Evolutionary conservation across 306 rosid genomes (phyloP).

Genomic region (Citrullus mucosospermus): DNA sequence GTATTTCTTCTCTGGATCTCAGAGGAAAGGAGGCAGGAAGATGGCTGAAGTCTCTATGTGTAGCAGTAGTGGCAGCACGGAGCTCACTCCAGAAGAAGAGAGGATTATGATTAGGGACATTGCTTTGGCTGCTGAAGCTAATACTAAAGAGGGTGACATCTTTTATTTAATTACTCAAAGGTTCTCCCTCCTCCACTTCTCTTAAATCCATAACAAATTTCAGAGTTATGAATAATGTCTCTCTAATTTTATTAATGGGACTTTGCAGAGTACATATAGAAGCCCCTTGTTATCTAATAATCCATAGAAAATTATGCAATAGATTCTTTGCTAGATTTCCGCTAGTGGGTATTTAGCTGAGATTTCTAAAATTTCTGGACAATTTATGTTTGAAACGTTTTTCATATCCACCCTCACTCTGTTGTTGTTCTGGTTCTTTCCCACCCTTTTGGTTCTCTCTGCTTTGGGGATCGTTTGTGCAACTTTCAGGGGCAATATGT

Average conservation of each 20-base stretch:
- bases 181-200: conserved; percentile 19
- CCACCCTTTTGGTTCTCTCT: neutral
- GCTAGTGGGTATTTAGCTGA: neutral
- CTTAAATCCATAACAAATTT: neutral
- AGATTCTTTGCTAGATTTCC: neutral
- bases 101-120: conserved; percentile 84
- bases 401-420: neutral
- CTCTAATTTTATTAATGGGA: too few species aligned
- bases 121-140: conserved; percentile 70
- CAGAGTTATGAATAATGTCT: too few species aligned
- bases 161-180: conserved; percentile 81
- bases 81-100: conserved; percentile 78
- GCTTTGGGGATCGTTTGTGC: neutral
- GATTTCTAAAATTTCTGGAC: neutral
- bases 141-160: conserved; percentile 72
- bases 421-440: neutral
- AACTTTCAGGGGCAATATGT: neutral
- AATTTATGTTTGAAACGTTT: neutral
- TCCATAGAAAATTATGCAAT: neutral
- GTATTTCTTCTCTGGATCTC: neutral
- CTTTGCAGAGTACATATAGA: too few species aligned
- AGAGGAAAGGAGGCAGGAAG: neutral
- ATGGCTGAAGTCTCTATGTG: conserved; percentile 65
- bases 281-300: too few species aligned
- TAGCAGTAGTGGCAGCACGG: conserved; percentile 31